These are phyloP conservation scores for Entomortierella beljakovae DNA, from an alignment of 192 early-diverging fungal genomes.

Conservation along the genomic window DNA sequence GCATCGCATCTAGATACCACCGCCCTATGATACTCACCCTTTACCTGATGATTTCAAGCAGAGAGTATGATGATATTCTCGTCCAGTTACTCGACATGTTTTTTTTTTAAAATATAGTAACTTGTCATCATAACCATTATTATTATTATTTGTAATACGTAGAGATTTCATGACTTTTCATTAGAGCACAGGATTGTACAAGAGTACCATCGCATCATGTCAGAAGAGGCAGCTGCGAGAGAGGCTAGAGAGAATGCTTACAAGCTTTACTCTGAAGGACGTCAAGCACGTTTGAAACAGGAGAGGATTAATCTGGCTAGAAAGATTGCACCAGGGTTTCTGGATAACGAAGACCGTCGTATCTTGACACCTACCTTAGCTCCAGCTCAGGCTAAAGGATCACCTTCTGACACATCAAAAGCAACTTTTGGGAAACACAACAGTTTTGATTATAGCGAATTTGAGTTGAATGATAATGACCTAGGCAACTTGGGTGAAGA, in stretches of 20 bases:
- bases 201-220: slow-evolving; percentile 55
- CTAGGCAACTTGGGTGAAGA: not conserved
- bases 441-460: slow-evolving; percentile 46
- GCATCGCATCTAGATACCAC: slow-evolving; percentile 36
- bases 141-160: not conserved
- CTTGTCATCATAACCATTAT: not conserved
- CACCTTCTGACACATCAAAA: not conserved
- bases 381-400: slow-evolving; percentile 25
- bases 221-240: slow-evolving; percentile 32
- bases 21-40: slow-evolving; percentile 39
- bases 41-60: slow-evolving; percentile 32
- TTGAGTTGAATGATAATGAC: slow-evolving; percentile 21
- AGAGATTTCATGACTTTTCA: slow-evolving; percentile 64
- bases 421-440: not conserved
- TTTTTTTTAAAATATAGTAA: not conserved
- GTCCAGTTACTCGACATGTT: not conserved
- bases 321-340: slow-evolving; percentile 74
- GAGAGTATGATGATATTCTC: slow-evolving; percentile 13
- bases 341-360: slow-evolving; percentile 66
- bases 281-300: slow-evolving; percentile 60
- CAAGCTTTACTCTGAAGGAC: slow-evolving; percentile 54
- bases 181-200: slow-evolving; percentile 63
- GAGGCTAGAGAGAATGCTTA: slow-evolving; percentile 49
- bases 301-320: slow-evolving; percentile 58
- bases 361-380: slow-evolving; percentile 63